Evolutionary conservation across 345 rosid species (phyloP).

Genomic region (Ceriops zippeliana): DNA sequence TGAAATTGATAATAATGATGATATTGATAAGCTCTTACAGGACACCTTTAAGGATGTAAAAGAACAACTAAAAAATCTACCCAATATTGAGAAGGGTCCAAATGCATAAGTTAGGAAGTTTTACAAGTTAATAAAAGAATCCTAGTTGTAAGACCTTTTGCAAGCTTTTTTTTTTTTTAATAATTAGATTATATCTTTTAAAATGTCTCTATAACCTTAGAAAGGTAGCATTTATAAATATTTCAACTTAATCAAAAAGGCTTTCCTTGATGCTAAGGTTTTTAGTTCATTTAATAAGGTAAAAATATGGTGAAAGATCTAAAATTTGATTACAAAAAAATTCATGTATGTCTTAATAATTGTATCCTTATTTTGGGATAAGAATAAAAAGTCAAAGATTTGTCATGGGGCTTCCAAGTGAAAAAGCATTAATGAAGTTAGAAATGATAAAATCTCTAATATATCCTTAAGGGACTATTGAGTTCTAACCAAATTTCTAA

Average conservation of each 20-base stretch:
- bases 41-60: not conserved
- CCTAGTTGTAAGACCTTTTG: not conserved
- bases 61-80: not conserved
- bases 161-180: not conserved
- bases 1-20: not conserved
- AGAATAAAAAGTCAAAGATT: not conserved
- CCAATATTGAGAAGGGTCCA: not conserved
- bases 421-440: not conserved
- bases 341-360: conserved; percentile 3
- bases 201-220: not conserved
- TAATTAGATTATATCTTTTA: not conserved
- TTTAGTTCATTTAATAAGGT: not conserved
- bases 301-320: not conserved
- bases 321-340: conserved; percentile 1
- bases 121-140: not conserved
- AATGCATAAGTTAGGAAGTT: not conserved
- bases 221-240: not conserved
- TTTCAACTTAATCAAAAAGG: not conserved
- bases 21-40: not conserved
- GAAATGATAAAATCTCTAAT: not conserved
- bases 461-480: not conserved
- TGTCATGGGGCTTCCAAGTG: not conserved
- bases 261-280: not conserved
- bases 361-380: not conserved
- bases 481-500: not conserved